phyloP scores from a whole-genome alignment of 2,329 filamentous ascomycete genomes.

The Paraphaeosphaeria minitans region DNA sequence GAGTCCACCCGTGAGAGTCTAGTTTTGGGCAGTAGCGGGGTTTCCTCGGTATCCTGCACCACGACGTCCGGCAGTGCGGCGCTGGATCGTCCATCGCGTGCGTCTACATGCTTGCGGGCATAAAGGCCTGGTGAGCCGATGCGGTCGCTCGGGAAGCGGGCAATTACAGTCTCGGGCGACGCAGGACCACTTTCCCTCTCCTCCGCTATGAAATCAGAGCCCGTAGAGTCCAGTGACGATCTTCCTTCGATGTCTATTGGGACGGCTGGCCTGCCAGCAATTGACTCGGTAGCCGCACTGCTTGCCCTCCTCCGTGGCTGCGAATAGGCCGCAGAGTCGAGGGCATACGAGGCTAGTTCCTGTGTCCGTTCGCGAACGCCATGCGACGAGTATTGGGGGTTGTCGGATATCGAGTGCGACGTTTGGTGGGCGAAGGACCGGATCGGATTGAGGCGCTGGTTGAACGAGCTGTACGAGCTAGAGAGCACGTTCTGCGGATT shows the following conservation, averaged over 20 bases:
- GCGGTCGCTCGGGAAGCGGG: constrained; percentile 21
- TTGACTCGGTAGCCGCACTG: constrained; percentile 32
- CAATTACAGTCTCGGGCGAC: constrained; percentile 51
- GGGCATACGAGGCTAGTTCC: constrained; percentile 80
- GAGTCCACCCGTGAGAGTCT: constrained; percentile 33
- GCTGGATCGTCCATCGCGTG: constrained; percentile 6
- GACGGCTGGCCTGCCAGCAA: constrained; percentile 21
- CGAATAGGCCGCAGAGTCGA: constrained; percentile 52
- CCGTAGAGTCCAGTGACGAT: constrained; percentile 38
- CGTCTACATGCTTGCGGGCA: constrained; percentile 8
- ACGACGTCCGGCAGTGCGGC: constrained; percentile 27
- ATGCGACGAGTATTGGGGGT: constrained; percentile 72
- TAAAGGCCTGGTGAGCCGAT: constrained; percentile 14
- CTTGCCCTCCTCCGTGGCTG: constrained; percentile 29
- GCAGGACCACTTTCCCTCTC: constrained; percentile 59
- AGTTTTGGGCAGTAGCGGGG: constrained; percentile 47
- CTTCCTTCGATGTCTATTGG: constrained; percentile 31
- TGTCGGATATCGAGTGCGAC: constrained; percentile 67
- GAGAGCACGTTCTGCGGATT: constrained; percentile 30
- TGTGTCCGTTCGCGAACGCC: constrained; percentile 86
- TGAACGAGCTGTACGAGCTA: constrained; percentile 40
- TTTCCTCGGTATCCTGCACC: constrained; percentile 40
- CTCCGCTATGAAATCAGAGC: constrained; percentile 63
- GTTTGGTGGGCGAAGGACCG: constrained; percentile 74
- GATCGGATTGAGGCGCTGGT: constrained; percentile 65